phyloP scores from a whole-genome alignment of 2,329 filamentous ascomycete genomes.

The Microcyclosporella mali region DNA sequence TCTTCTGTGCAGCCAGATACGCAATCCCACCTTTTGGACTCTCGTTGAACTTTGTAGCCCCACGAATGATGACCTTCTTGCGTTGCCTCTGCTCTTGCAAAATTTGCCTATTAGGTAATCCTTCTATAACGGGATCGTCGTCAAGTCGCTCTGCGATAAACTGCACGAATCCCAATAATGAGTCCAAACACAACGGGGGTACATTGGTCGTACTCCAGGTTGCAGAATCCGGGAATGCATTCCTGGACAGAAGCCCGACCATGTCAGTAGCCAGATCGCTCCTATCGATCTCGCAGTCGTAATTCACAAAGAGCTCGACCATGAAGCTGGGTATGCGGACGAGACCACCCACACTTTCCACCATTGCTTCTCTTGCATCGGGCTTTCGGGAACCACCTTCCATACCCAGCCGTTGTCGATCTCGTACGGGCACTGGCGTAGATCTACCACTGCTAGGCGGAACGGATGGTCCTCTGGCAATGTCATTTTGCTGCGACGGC shows the following conservation, averaged over 20 bases:
- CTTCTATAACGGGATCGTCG: slow-evolving; percentile 57
- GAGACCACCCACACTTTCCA: slow-evolving; percentile 88
- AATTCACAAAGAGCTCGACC: slow-evolving; percentile 94
- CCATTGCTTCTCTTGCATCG: slow-evolving; percentile 95
- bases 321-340: slow-evolving; percentile 91
- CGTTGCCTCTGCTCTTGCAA: slow-evolving; percentile 67
- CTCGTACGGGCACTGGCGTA: slow-evolving; percentile 85
- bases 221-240: slow-evolving; percentile 92
- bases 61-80: slow-evolving; percentile 85
- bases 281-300: slow-evolving; percentile 89
- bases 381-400: slow-evolving; percentile 89
- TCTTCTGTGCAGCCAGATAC: slow-evolving; percentile 75
- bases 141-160: slow-evolving; percentile 83
- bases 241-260: slow-evolving; percentile 84
- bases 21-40: slow-evolving; percentile 83
- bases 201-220: slow-evolving; percentile 99
- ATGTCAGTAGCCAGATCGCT: slow-evolving; percentile 92
- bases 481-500: slow-evolving; percentile 43
- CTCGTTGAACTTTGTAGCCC: slow-evolving; percentile 89
- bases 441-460: slow-evolving; percentile 61
- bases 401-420: slow-evolving; percentile 84
- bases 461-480: slow-evolving; percentile 38
- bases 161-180: slow-evolving; percentile 82
- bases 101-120: slow-evolving; percentile 57
- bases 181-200: slow-evolving; percentile 87